A percentile compares a stretch with the other conserved stretches of the same genome.
Evolutionary conservation across 768 basidiomycete genomes (phyloP).

Genomic region (Mycena pura): DNA sequence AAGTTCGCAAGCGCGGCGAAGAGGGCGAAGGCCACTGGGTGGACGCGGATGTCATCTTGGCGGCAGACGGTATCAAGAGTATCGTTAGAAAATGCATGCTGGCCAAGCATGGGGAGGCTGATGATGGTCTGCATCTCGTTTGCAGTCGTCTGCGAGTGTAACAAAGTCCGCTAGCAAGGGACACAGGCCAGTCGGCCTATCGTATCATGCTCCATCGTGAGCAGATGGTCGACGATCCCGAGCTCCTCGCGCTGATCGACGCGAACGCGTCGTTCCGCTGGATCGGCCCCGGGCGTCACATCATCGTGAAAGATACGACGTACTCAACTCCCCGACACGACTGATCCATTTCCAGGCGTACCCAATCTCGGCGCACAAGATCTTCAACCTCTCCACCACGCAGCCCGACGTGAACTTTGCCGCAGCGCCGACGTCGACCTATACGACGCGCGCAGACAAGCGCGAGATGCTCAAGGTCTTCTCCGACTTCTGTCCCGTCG

Average conservation of each 20-base stretch:
- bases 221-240: slow-evolving; percentile 38
- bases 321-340: not conserved
- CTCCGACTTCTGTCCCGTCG: slow-evolving; percentile 41
- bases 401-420: slow-evolving; percentile 46
- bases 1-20: slow-evolving; percentile 7
- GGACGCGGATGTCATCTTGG: slow-evolving; percentile 42
- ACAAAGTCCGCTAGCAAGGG: slow-evolving; percentile 28
- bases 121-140: slow-evolving; percentile 1
- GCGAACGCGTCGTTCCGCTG: slow-evolving; percentile 39
- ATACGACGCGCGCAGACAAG: slow-evolving; percentile 43
- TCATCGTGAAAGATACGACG: slow-evolving; percentile 32
- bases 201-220: slow-evolving; percentile 41
- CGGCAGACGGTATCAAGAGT: slow-evolving; percentile 47
- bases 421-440: slow-evolving; percentile 37
- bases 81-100: slow-evolving; percentile 39
- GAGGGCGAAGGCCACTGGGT: slow-evolving; percentile 31
- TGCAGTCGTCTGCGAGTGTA: not conserved
- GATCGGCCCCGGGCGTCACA: slow-evolving; percentile 44
- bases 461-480: slow-evolving; percentile 40
- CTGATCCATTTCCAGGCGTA: slow-evolving; percentile 32
- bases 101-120: slow-evolving; percentile 35
- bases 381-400: slow-evolving; percentile 46
- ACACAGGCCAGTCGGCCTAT: slow-evolving; percentile 48
- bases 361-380: slow-evolving; percentile 41
- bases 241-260: slow-evolving; percentile 41